Evolutionary conservation across 2,329 filamentous ascomycete genomes (phyloP).

Genomic region (Geosmithia putterillii): DNA sequence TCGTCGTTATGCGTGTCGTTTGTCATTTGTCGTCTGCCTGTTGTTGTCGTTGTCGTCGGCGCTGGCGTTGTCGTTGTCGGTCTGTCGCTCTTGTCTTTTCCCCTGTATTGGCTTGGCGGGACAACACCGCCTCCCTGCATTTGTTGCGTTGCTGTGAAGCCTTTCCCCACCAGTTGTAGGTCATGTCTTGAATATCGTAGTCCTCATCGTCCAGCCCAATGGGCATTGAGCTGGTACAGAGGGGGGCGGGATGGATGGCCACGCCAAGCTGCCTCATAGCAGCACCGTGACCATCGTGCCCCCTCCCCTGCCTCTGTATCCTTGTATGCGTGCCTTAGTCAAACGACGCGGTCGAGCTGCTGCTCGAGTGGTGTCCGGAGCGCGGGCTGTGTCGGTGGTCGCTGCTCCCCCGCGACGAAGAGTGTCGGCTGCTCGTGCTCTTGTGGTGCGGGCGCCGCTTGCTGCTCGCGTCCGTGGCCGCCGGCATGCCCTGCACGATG

Average conservation of each 20-base stretch:
- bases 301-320: too few relatives aligned
- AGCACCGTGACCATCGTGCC: too few relatives aligned
- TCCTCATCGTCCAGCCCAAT: slow-evolving; percentile 4
- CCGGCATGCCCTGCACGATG: slow-evolving; percentile 54
- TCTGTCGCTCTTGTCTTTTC: neutral
- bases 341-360: slow-evolving; percentile 48
- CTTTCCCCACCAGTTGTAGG: neutral
- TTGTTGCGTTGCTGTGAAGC: neutral
- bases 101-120: too few relatives aligned
- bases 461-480: slow-evolving; percentile 34
- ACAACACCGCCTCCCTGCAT: too few relatives aligned
- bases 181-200: slow-evolving; percentile 5
- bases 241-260: neutral
- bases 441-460: slow-evolving; percentile 30
- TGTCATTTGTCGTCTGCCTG: neutral
- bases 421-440: slow-evolving; percentile 38
- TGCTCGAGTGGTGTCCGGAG: slow-evolving; percentile 48
- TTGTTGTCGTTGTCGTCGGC: neutral
- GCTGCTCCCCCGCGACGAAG: slow-evolving; percentile 32
- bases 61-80: too few relatives aligned
- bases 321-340: slow-evolving; percentile 22
- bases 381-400: slow-evolving; percentile 29
- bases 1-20: neutral
- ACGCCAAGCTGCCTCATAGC: too few relatives aligned
- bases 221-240: too few relatives aligned